phyloP scores from a whole-genome alignment of 2,329 filamentous ascomycete genomes.

The Huntiella savannae region DNA sequence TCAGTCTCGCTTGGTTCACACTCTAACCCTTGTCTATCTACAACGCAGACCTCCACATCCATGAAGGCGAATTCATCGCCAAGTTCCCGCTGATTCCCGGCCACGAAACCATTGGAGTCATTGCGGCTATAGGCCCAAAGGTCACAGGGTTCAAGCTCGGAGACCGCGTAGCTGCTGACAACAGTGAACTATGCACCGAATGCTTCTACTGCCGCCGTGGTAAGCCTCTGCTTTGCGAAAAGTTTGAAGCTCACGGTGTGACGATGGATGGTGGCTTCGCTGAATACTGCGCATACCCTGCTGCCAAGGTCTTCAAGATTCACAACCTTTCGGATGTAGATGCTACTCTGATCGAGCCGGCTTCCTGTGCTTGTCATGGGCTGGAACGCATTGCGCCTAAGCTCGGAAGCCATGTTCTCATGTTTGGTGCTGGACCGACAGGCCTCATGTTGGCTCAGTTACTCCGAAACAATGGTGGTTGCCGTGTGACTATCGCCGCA shows the following conservation, averaged over 20 bases:
- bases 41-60: slow-evolving; percentile 31
- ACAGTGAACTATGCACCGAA: slow-evolving; percentile 47
- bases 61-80: slow-evolving; percentile 47
- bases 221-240: slow-evolving; percentile 47
- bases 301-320: slow-evolving; percentile 42
- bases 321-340: slow-evolving; percentile 48
- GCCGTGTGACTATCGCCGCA: slow-evolving; percentile 50
- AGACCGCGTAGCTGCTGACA: slow-evolving; percentile 44
- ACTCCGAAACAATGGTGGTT: slow-evolving; percentile 45
- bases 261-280: slow-evolving; percentile 53
- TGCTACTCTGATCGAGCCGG: slow-evolving; percentile 50
- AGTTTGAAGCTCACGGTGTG: slow-evolving; percentile 48
- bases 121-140: slow-evolving; percentile 38
- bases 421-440: slow-evolving; percentile 49
- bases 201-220: slow-evolving; percentile 58
- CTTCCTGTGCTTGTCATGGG: slow-evolving; percentile 52
- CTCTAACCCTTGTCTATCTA: slow-evolving; percentile 12
- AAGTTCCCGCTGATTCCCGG: slow-evolving; percentile 49
- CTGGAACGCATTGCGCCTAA: slow-evolving; percentile 49
- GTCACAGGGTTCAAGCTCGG: slow-evolving; percentile 42
- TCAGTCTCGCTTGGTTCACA: too few relatives aligned
- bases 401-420: slow-evolving; percentile 43
- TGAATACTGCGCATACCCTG: slow-evolving; percentile 41
- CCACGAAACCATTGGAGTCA: slow-evolving; percentile 48
- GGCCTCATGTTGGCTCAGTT: slow-evolving; percentile 46